These are phyloP conservation scores for Bondarzewia mesenterica DNA, from an alignment of 1,284 basidiomycete genomes.

Conservation along the genomic window DNA sequence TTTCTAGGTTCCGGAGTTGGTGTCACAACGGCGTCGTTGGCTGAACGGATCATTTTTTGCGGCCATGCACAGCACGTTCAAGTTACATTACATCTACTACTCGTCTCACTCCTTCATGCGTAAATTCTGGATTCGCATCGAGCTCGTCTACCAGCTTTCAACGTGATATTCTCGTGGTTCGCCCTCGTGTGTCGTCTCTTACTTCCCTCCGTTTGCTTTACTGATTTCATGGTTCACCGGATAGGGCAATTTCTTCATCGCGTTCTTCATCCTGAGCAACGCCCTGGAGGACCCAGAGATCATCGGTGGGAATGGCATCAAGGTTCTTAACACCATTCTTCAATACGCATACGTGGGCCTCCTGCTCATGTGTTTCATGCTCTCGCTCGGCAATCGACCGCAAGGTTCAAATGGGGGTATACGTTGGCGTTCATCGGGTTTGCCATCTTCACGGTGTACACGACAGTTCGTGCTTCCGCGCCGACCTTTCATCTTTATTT, in stretches of 20 bases:
- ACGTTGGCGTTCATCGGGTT: conserved; percentile 20
- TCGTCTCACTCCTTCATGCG: conserved; percentile 80
- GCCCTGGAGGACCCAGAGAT: conserved; percentile 67
- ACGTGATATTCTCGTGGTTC: conserved; percentile 91
- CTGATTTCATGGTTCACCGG: background rate
- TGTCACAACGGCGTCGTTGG: conserved; percentile 88
- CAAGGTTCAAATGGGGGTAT: conserved; percentile 80
- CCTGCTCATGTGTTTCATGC: conserved; percentile 84
- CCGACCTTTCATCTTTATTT: too few relatives aligned
- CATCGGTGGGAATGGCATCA: conserved; percentile 46
- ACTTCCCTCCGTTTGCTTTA: background rate
- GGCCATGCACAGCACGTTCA: conserved; percentile 77
- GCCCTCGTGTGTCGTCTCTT: conserved; percentile 52
- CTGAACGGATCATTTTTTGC: conserved; percentile 96
- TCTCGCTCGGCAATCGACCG: conserved; percentile 96
- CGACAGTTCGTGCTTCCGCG: conserved; percentile 71
- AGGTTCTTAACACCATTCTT: conserved; percentile 70
- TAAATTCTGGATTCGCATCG: conserved; percentile 69
- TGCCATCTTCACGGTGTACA: conserved; percentile 71
- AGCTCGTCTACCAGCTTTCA: conserved; percentile 87
- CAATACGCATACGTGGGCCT: conserved; percentile 86
- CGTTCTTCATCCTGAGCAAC: conserved; percentile 90
- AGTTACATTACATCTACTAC: conserved; percentile 77
- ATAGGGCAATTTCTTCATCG: conserved; percentile 90
- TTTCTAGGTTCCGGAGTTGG: conserved; percentile 80